These are phyloP conservation scores for Tulasnella sp. DNA, from an alignment of 768 basidiomycete species.

Conservation along the genomic window DNA sequence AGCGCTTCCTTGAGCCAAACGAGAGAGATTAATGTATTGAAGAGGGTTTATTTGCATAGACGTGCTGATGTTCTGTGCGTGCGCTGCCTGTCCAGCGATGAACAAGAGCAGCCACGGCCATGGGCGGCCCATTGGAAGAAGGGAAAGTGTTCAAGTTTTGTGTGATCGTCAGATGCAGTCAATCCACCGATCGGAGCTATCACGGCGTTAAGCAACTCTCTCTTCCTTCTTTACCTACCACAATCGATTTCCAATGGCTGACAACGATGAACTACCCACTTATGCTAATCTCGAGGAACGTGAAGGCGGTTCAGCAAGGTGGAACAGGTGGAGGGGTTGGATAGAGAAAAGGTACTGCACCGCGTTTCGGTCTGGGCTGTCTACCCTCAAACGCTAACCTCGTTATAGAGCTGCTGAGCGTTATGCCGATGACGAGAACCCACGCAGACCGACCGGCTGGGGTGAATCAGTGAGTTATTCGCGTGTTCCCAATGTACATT, in stretches of 20 bases:
- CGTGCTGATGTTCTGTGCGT: slow-evolving; percentile 8
- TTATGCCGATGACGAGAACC: slow-evolving; percentile 50
- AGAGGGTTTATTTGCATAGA: slow-evolving; percentile 7
- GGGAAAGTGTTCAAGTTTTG: too few relatives aligned
- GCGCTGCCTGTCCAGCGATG: too few relatives aligned
- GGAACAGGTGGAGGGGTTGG: slow-evolving; percentile 60
- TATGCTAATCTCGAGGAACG: slow-evolving; percentile 70
- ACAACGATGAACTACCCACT: slow-evolving; percentile 50
- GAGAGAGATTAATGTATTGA: slow-evolving; percentile 13
- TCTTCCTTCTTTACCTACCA: too few relatives aligned
- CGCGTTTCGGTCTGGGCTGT: too few relatives aligned
- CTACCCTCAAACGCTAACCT: slow-evolving; percentile 3
- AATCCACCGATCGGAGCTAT: too few relatives aligned
- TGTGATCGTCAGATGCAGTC: too few relatives aligned
- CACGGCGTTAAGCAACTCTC: too few relatives aligned
- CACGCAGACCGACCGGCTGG: slow-evolving; percentile 55
- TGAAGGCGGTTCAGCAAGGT: slow-evolving; percentile 51
- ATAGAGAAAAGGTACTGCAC: slow-evolving; percentile 62
- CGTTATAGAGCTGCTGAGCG: slow-evolving; percentile 64
- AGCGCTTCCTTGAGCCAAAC: neutral
- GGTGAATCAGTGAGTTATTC: slow-evolving; percentile 33
- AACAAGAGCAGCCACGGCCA: too few relatives aligned
- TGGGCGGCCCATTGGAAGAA: too few relatives aligned
- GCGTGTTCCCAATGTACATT: slow-evolving; percentile 2
- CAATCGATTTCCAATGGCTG: too few relatives aligned